Percentiles rank a stretch among this genome's conserved stretches.
Conservation (phyloP, 1,139 yeast species). For the Dujonia santamariae region DNA sequence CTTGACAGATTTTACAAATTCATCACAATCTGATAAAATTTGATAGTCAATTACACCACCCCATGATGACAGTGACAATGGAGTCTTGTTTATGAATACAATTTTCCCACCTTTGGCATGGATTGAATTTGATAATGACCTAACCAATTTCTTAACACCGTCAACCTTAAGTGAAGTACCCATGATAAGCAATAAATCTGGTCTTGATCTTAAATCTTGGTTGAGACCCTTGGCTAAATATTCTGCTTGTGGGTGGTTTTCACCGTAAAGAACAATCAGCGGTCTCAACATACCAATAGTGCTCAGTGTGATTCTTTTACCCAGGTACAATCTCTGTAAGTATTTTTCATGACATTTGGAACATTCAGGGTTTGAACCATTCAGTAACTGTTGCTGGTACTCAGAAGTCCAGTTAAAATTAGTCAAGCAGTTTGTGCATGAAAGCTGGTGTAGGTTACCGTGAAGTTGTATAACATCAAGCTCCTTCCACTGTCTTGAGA, state of each 20-base stretch:
- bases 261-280: slow-evolving; percentile 74
- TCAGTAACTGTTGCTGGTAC: slow-evolving; percentile 39
- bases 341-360: slow-evolving; percentile 52
- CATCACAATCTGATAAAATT: slow-evolving; percentile 77
- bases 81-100: slow-evolving; percentile 59
- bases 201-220: slow-evolving; percentile 53
- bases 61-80: slow-evolving; percentile 48
- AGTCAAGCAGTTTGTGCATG: slow-evolving; percentile 68
- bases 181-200: slow-evolving; percentile 65
- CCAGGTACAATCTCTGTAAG: slow-evolving; percentile 51
- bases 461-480: slow-evolving; percentile 85
- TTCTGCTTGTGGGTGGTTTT: slow-evolving; percentile 73
- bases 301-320: slow-evolving; percentile 60
- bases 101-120: slow-evolving; percentile 63
- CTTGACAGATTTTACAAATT: slow-evolving; percentile 60
- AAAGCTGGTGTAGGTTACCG: slow-evolving; percentile 76
- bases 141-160: slow-evolving; percentile 69
- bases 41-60: slow-evolving; percentile 64
- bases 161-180: slow-evolving; percentile 77
- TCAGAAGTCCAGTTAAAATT: slow-evolving; percentile 61
- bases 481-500: slow-evolving; percentile 51
- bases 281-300: slow-evolving; percentile 67
- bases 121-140: slow-evolving; percentile 52
- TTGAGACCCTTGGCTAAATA: slow-evolving; percentile 57
- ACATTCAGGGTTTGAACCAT: slow-evolving; percentile 65